Evolutionary conservation across 257 asterid species (phyloP), one percentile per base, ranked within the genome.

Genomic region (Plantago elongata): DNA sequence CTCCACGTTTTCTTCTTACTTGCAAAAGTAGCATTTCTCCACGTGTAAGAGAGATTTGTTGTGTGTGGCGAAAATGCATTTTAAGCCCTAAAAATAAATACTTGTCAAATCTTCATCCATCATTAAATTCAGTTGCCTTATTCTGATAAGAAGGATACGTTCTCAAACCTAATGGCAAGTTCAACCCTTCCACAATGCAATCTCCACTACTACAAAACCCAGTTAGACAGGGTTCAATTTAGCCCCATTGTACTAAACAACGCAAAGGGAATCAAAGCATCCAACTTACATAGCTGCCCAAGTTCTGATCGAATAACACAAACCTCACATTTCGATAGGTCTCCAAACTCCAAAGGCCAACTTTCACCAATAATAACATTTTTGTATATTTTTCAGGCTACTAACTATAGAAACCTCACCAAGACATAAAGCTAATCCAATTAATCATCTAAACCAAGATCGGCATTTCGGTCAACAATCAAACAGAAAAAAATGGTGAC

Each of bases 391-490:
- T 34, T 34, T 34, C 5, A 7, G 40, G 40, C 5, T 34, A 34
- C 40, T 34, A 34, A 34, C 2, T n/a, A 34, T 7, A 34, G 40
- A 34, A 34, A 34, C 5, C 0, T 5, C 3, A 57, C 13, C 54
- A 67, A 59, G 45, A 38, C 3, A 50, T 8, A 45, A 27, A 55
- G 58, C 61, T 11, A 48, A 67, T n/a, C 30, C 61, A 59, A 50
- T 12, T 15, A 58, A n/a, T 49, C n/a, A 9, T 10, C 16, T 0
- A 44, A 52, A 42, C 48, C 47, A 67, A 51, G 46, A 49, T 51
- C 50, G 60, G 15, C 12, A 38, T 13, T 12, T 57, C 13, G 9
- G 11, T 47, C 15, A 7, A 15, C 57, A 60, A 52, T 14, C 43
- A 51, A 14, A 3, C 27, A 50, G 13, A 42, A 51, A 18, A 14